A percentile compares a stretch with the other conserved stretches of the same genome.
Evolutionary conservation across 2,329 filamentous ascomycete species (phyloP).

Genomic region (Zasmidium citrigriseum): DNA sequence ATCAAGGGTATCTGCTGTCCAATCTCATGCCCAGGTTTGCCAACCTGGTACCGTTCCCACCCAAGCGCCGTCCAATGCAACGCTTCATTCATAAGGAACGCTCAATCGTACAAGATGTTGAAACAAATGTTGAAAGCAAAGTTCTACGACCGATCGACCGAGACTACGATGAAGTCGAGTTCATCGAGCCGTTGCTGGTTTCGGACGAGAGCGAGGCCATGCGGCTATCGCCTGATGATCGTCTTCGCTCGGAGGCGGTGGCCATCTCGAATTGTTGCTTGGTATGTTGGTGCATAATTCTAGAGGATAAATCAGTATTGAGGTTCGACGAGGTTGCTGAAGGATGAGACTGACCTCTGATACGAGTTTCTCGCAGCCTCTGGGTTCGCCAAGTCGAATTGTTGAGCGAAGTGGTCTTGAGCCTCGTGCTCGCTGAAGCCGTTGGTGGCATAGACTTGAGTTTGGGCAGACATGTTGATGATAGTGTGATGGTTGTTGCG

Average conservation of each 20-base stretch:
- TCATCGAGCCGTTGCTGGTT: conserved; percentile 29
- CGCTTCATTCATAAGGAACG: neutral
- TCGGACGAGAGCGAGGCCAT: conserved; percentile 26
- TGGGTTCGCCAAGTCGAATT: conserved; percentile 45
- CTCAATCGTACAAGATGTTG: neutral
- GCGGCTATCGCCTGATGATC: conserved; percentile 30
- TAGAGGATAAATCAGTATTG: conserved; percentile 24
- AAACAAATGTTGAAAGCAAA: too few relatives aligned
- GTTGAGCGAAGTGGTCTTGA: conserved; percentile 46
- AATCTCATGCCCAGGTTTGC: neutral
- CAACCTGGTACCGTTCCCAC: neutral
- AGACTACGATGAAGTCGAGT: conserved; percentile 27
- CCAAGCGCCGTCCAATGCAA: neutral
- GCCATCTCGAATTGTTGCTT: conserved; percentile 50
- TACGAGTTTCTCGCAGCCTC: conserved; percentile 45
- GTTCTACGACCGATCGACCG: too few relatives aligned
- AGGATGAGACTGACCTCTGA: conserved; percentile 39
- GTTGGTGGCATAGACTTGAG: conserved; percentile 12
- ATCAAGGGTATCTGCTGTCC: neutral
- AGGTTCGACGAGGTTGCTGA: neutral
- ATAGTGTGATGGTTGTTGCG: too few relatives aligned
- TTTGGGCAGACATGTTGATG: conserved; percentile 6
- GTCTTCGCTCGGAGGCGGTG: conserved; percentile 46
- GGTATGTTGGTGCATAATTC: conserved; percentile 54
- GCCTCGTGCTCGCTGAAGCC: conserved; percentile 22